phyloP scores from a whole-genome alignment of 495 filamentous ascomycete genomes.

The Aspergillus homomorphus region DNA sequence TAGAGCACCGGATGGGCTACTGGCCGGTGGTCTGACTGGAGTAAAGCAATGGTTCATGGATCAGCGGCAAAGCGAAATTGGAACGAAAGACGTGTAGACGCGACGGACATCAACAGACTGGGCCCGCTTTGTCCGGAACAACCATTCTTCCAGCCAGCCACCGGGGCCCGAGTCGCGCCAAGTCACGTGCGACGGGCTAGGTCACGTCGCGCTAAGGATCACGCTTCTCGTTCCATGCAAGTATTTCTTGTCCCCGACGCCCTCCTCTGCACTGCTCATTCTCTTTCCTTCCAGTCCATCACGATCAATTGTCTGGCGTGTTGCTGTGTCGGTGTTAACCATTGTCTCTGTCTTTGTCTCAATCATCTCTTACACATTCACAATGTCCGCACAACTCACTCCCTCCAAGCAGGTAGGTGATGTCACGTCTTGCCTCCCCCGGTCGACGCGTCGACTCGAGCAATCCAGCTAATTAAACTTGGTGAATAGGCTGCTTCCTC shows the following conservation, averaged over 20 bases:
- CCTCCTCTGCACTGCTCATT: conserved; percentile 21
- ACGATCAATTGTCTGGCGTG: conserved; percentile 9
- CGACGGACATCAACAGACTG: conserved; percentile 5
- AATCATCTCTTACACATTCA: conserved; percentile 20
- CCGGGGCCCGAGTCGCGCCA: conserved; percentile 20
- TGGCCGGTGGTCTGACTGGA: conserved; percentile 15
- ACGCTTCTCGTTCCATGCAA: conserved; percentile 33
- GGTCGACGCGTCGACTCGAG: conserved; percentile 31
- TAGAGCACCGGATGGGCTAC: conserved; percentile 10
- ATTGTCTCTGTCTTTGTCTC: conserved; percentile 16
- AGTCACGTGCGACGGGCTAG: conserved; percentile 48
- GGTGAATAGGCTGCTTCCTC: conserved; percentile 70
- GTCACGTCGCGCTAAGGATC: conserved; percentile 44
- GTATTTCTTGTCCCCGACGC: conserved; percentile 30
- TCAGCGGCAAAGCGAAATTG: background rate
- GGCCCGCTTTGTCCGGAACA: conserved; percentile 9
- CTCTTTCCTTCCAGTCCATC: conserved; percentile 24
- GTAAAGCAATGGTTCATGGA: no score
- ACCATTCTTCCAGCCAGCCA: conserved; percentile 16
- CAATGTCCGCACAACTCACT: conserved; percentile 71
- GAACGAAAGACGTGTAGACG: conserved; percentile 1
- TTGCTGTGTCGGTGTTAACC: conserved; percentile 24
- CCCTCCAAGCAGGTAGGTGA: conserved; percentile 81
- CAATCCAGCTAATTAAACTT: conserved; percentile 24
- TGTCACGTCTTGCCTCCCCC: conserved; percentile 39